Evolutionary conservation across 2,329 filamentous ascomycete species (phyloP), one percentile per base, ranked within the genome.

Genomic region (Didymosphaeria variabile): DNA sequence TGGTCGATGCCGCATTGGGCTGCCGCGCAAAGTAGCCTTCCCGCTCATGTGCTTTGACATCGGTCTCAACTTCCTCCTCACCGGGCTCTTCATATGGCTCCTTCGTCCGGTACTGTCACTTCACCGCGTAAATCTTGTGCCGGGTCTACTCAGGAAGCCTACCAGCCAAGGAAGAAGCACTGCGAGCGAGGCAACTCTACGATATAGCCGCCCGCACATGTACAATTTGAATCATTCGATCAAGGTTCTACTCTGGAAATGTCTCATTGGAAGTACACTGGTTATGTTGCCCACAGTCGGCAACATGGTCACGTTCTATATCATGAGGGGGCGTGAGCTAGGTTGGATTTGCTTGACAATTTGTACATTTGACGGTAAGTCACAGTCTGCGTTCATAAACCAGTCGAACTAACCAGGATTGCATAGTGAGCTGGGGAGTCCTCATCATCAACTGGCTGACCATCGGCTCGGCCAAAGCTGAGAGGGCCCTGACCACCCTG

Each of bases 341-440:
- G 76, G 70, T 0, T 80, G 77, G 79, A 63, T 80, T 1, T 80
- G 79, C 58, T 72, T 79, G 38, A 74, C 71, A 1, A 68, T 79
- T 4, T 81, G 79, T 63, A 76, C 72, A 0, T 53, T 78, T 21
- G 79, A 81, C 62, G 69, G 79, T 80, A 65, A 51, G 75, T 71
- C 17, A n/a, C 17, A 38, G 34, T 29, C 38, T 21, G 21, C 5
- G 40, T 19, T 4, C 21, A 12, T 6, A 19, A n/a, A 26, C n/a
- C 19, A 40, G 15, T 34, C 52, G 54, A 49, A 66, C 56, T n/a
- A 12, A 31, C 13, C 38, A 73, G 71, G 72, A 2, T 70, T 10
- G 12, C 12, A 12, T 29, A 75, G 74, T 75, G 3, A 71, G 64
- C 10, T 75, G 71, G 72, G 64, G 66, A 12, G 64, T 73, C 13